These are phyloP conservation scores for Puccinellia tenuiflora DNA, from an alignment of 176 grass and related monocot species.

Conservation along the genomic window DNA sequence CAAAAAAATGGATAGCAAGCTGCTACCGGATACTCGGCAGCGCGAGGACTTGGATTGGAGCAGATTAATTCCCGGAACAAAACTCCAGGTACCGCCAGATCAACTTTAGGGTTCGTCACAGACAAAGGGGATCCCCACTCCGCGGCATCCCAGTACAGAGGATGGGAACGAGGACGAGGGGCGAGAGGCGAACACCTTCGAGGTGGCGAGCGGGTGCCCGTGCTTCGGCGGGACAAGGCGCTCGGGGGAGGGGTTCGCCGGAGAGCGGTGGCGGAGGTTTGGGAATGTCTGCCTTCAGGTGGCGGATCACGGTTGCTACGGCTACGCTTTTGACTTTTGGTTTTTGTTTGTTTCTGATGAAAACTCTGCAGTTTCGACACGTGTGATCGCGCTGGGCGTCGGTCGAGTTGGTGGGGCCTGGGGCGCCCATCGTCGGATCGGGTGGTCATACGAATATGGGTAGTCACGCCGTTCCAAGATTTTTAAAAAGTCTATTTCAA, in stretches of 20 bases:
- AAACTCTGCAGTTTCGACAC: background rate
- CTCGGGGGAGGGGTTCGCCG: background rate
- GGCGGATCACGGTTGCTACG: slow-evolving; percentile 14
- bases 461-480: background rate
- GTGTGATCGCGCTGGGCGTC: background rate
- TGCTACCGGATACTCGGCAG: background rate
- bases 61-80: background rate
- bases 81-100: background rate
- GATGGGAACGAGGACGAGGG: background rate
- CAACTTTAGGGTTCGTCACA: background rate
- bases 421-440: background rate
- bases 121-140: background rate
- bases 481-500: no score
- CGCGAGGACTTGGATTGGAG: background rate
- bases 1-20: background rate
- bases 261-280: background rate
- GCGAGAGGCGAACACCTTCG: background rate
- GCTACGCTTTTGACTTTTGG: slow-evolving; percentile 10
- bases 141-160: background rate
- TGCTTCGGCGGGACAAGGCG: no score
- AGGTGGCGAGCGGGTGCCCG: background rate
- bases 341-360: background rate
- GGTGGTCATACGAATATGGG: background rate
- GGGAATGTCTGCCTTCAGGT: background rate
- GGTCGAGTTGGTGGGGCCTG: background rate